Conservation (phyloP, 108 stramenopile genomes). For the Schizochytrium sp. region DNA sequence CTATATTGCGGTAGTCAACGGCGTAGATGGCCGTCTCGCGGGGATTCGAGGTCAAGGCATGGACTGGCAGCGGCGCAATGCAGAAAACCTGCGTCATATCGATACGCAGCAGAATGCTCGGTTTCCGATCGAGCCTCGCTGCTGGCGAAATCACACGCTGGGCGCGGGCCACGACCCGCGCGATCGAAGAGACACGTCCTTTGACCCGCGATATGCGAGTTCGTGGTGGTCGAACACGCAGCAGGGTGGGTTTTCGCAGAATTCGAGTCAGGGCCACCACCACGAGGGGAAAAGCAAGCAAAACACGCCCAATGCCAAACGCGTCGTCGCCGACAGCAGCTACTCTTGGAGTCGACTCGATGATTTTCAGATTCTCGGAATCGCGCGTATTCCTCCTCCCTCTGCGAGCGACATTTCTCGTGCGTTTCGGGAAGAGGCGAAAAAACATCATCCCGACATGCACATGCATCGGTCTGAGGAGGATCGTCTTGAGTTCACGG, state of each 20-base stretch:
- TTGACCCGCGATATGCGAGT: background rate
- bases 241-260: no score
- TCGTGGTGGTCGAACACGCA: background rate
- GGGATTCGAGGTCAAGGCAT: background rate
- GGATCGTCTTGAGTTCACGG: background rate
- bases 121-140: background rate
- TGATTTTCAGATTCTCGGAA: background rate
- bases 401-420: background rate
- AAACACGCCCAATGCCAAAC: no score
- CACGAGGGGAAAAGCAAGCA: no score
- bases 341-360: background rate
- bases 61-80: background rate
- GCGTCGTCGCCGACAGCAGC: background rate
- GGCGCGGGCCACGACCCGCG: background rate
- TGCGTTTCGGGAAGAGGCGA: background rate
- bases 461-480: background rate
- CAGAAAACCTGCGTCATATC: background rate
- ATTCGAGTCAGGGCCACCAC: no score
- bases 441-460: background rate
- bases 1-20: background rate
- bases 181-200: background rate
- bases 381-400: background rate
- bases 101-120: background rate
- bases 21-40: background rate
- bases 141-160: background rate